Base-by-base conservation (phyloP, 139 green algal species). In the Picochlorum sp. region DNA sequence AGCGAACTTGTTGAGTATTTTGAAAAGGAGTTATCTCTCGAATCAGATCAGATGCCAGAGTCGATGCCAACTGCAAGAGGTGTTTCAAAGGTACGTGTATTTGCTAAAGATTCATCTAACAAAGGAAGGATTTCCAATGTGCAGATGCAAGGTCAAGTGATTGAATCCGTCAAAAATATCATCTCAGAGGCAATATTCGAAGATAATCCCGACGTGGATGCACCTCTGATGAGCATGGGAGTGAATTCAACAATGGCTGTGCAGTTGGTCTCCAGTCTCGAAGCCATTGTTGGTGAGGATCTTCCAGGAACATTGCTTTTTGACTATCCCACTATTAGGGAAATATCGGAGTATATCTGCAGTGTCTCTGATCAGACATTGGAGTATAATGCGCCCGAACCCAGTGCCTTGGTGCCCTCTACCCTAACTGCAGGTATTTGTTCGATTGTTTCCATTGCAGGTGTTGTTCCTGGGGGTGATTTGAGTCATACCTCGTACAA, bases 241-340 rank as follows among this genome's bases (percentile, higher is more conserved):
- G 51, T 86, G 8, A 83, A 62, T 52, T 78, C 65, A 10, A 73
- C 69, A 2, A 46, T 65, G 2, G 80, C 80, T 13, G 73, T 87
- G 32, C 45, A 75, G 62, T 69, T 88, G 26, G 75, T 75, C 21
- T 54, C 58, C n/a, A 41, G 52, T 20, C 58, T 85, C 59, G 79
- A 85, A 62, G 20, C 7, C 0, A 37, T 30, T 23, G 41, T 83
- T 18, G 50, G 49, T 23, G 20, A 75, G 9, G 45, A 74, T 24
- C 67, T 84, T 16, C 74, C 78, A 4, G 51, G 37, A 49, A 86
- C 80, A 8, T 47, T 84, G 28, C 63, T 75, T 8, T 81, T 83
- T 59, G 80, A 86, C 68, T 84, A 84, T 57, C 80, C 80, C 5
- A 61, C 57, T 16, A 45, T 61, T 10, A 8, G 37, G 16, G 71